phyloP scores from a whole-genome alignment of 1,139 yeast species.

The Yamadazyma membranifaciens region DNA sequence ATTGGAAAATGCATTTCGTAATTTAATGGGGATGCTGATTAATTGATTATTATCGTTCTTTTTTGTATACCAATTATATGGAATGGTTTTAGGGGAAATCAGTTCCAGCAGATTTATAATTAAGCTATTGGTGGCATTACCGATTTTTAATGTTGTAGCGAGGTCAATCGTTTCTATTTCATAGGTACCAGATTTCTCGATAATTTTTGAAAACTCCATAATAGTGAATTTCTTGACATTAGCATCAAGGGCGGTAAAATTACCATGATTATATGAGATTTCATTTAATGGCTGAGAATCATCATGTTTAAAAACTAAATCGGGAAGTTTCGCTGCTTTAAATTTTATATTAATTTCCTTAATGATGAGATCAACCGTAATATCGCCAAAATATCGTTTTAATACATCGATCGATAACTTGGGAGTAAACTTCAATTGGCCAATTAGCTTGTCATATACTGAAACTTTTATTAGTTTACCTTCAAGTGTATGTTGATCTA shows the following conservation, averaged over 20 bases:
- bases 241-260: conserved; percentile 1
- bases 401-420: conserved; percentile 4
- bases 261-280: conserved; percentile 3
- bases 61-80: conserved; percentile 10
- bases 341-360: conserved; percentile 7
- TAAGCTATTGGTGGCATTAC: background rate
- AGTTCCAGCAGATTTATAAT: conserved; percentile 4
- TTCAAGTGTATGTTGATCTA: conserved; percentile 9
- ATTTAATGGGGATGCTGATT: conserved; percentile 9
- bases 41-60: conserved; percentile 5
- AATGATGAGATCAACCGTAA: conserved; percentile 1
- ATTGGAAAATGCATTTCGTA: conserved; percentile 5
- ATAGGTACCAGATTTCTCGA: conserved; percentile 24
- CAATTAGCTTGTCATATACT: conserved; percentile 13
- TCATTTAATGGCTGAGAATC: background rate
- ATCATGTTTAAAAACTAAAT: conserved; percentile 3
- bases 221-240: conserved; percentile 6
- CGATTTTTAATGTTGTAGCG: conserved; percentile 8
- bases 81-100: background rate
- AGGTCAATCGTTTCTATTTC: conserved; percentile 19
- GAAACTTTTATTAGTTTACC: conserved; percentile 7
- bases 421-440: conserved; percentile 11
- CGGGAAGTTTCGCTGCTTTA: background rate
- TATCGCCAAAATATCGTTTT: conserved; percentile 1
- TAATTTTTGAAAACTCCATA: conserved; percentile 24